Base-by-base conservation (phyloP, 768 basidiomycete species). In the button mushroom (Agaricus bisporus) region DNA sequence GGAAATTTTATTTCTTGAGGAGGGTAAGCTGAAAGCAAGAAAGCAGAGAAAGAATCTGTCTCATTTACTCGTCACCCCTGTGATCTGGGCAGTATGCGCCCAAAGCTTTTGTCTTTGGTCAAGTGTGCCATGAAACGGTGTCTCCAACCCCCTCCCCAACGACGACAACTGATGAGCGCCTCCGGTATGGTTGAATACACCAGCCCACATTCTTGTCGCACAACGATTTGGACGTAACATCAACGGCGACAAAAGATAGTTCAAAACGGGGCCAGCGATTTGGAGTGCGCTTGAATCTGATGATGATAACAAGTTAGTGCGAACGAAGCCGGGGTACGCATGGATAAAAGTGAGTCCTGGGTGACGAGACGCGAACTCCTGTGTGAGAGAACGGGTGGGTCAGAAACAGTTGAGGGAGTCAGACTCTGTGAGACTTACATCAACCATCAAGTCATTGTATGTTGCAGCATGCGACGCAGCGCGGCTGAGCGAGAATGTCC, bases 371-470 rank as follows among this genome's bases (percentile, higher is more conserved):
- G 71, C 62, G 48, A 70, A 72, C 48, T 68, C 64, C 75, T 76
- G 47, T 22, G 17, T 9, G 8, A 39, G 46, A 41, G 28, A 17
- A 48, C 28, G 14, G 20, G 36, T 14, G 15, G 12, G 25, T 44
- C 20, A 37, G 58, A 25, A 42, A 25, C 36, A 36, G 56, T 11
- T 37, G 11, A 38, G 37, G 25, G 5, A 14, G 14, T 25, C 11
- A 10, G 18, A 6, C 32, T 32, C 32, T 32, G 32, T 8, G 32
- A 48, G 29, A 57, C 59, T 11, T 49, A 77, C 79, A 68, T 77
- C 69, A 26, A 79, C 58, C 72, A 76, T 73, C 17, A 76, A 60
- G 61, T 80, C 78, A 55, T 71, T 80, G 57, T 79, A 79, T 1
- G 75, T 73, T 22, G 67, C 58, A 0, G 67, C 66, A 0, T 63